Conservation (phyloP, 2,329 filamentous ascomycete genomes). For the Fusarium siculi region DNA sequence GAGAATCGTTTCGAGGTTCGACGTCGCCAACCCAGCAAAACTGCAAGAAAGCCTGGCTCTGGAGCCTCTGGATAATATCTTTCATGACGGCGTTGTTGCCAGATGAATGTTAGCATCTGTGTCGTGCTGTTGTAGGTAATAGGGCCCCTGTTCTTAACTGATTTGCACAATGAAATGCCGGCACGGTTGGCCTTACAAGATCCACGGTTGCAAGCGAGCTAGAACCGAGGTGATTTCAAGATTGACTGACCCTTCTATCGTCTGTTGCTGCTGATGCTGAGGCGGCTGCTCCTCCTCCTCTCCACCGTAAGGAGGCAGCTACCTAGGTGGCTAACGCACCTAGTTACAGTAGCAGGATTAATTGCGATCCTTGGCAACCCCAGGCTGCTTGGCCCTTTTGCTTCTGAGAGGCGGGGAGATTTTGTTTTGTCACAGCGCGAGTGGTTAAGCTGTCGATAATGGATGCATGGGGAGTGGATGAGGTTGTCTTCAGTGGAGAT, state of each 20-base stretch:
- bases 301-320: conserved; percentile 6
- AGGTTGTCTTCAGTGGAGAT: conserved; percentile 31
- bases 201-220: conserved; percentile 20
- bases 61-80: background rate
- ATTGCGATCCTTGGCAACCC: conserved; percentile 35
- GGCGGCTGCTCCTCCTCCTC: background rate
- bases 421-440: conserved; percentile 28
- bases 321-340: background rate
- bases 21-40: conserved; percentile 22
- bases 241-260: conserved; percentile 15
- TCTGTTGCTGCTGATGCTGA: background rate
- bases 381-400: conserved; percentile 35
- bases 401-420: conserved; percentile 35
- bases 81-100: conserved; percentile 29
- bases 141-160: conserved; percentile 26
- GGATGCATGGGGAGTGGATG: conserved; percentile 35
- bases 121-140: conserved; percentile 3
- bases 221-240: conserved; percentile 19
- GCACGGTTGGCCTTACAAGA: conserved; percentile 19
- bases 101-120: conserved; percentile 19
- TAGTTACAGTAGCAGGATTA: conserved; percentile 3
- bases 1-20: conserved; percentile 16
- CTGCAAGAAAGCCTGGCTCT: conserved; percentile 3
- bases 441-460: conserved; percentile 30
- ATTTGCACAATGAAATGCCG: conserved; percentile 24